Evolutionary conservation across 805 yeast genomes (phyloP).

Genomic region (Hagleromyces aurorensis): DNA sequence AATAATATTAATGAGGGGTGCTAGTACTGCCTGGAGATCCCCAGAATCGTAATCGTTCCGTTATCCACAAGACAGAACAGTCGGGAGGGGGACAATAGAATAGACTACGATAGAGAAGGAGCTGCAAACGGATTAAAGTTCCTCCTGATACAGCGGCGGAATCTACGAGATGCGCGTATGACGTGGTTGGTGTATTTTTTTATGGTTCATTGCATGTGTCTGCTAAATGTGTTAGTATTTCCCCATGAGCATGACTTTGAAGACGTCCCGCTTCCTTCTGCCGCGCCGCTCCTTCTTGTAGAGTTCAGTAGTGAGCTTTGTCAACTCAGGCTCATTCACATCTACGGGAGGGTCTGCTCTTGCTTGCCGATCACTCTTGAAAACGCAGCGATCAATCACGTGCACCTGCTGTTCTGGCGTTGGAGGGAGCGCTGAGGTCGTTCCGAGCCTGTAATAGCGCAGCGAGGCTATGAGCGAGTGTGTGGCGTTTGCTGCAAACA

Average conservation of each 20-base stretch:
- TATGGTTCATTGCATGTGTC: background rate
- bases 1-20: too few relatives aligned
- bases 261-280: slow-evolving; percentile 12
- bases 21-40: too few relatives aligned
- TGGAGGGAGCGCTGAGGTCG: too few relatives aligned
- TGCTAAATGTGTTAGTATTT: slow-evolving; percentile 1
- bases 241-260: slow-evolving; percentile 8
- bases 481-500: too few relatives aligned
- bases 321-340: slow-evolving; percentile 1
- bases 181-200: background rate
- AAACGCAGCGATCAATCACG: too few relatives aligned
- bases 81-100: too few relatives aligned
- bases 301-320: slow-evolving; percentile 9
- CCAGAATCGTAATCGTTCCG: too few relatives aligned
- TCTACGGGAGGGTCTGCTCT: background rate
- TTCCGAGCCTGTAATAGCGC: too few relatives aligned
- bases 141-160: background rate
- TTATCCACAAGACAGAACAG: too few relatives aligned
- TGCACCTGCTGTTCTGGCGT: too few relatives aligned
- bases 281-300: slow-evolving; percentile 12
- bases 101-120: too few relatives aligned
- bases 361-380: background rate
- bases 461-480: too few relatives aligned
- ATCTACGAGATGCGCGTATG: slow-evolving; percentile 1
- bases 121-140: background rate